Conservation (phyloP, 441 rosid species). For the Jatropha podagrica region DNA sequence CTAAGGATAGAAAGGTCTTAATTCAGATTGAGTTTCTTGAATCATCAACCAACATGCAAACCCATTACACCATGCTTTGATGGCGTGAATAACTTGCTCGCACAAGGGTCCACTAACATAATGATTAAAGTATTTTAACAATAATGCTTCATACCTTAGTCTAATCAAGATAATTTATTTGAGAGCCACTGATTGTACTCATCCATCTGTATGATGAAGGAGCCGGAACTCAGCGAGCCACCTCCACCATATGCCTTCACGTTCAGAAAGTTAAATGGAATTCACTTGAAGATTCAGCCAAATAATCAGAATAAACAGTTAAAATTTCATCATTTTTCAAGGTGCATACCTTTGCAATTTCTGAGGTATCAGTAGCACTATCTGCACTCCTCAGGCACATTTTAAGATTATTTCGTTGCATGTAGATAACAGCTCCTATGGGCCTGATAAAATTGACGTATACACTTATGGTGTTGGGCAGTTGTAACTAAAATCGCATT, state of each 20-base stretch:
- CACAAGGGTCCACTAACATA: no score
- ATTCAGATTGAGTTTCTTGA: not conserved
- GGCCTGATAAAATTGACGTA: conserved; percentile 47
- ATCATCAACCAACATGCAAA: not conserved
- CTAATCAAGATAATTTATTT: conserved; percentile 19
- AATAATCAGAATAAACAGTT: conserved; percentile 14
- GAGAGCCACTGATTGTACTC: conserved; percentile 72
- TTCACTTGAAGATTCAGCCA: not conserved
- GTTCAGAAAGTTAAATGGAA: conserved; percentile 13
- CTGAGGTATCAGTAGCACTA: conserved; percentile 54
- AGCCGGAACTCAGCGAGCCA: conserved; percentile 64
- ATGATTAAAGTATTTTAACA: not conserved
- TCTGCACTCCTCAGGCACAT: conserved; percentile 79
- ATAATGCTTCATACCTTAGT: conserved; percentile 21
- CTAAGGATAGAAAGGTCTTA: not conserved
- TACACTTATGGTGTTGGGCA: not conserved
- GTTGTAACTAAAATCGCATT: not conserved
- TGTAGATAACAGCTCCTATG: conserved; percentile 68
- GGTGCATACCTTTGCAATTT: conserved; percentile 72
- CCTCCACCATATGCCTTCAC: conserved; percentile 87
- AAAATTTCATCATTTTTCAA: not conserved
- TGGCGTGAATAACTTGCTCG: not conserved
- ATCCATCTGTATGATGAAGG: conserved; percentile 82
- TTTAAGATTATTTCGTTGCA: conserved; percentile 67
- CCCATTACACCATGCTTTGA: not conserved